These are phyloP conservation scores for Aegilops speltoides DNA, from an alignment of 176 grass and related monocot genomes.

Conservation along the genomic window DNA sequence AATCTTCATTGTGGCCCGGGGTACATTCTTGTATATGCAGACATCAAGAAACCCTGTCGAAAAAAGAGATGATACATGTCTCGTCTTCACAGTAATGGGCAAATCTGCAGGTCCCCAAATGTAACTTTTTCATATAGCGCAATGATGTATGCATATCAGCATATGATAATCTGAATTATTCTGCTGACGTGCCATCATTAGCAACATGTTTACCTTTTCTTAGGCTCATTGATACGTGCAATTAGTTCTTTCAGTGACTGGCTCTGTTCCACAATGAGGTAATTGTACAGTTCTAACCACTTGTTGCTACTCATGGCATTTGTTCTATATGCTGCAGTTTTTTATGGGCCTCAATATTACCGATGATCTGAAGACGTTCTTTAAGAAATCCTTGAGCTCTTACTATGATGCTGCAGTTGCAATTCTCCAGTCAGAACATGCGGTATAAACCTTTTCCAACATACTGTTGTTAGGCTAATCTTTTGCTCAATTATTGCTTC, in stretches of 20 bases:
- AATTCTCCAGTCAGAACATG: constrained; percentile 78
- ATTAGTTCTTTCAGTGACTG: neutral
- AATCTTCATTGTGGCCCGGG: neutral
- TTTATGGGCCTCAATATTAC: constrained; percentile 74
- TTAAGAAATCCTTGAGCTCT: constrained; percentile 85
- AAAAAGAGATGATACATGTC: neutral
- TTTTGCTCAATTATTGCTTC: neutral
- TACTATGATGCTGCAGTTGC: constrained; percentile 77
- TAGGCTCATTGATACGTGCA: neutral
- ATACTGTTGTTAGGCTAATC: constrained; percentile 50
- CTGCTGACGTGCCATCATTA: neutral
- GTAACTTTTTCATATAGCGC: neutral
- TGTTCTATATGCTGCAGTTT: constrained; percentile 58
- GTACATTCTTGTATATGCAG: neutral
- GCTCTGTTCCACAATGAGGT: neutral
- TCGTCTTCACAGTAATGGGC: neutral
- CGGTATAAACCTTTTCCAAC: constrained; percentile 43
- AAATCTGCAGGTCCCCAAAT: neutral
- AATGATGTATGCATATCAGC: constrained; percentile 18
- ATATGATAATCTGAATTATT: constrained; percentile 6
- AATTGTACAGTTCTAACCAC: neutral
- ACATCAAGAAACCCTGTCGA: neutral
- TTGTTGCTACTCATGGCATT: neutral
- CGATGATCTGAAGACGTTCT: constrained; percentile 80
- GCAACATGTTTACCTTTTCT: neutral